Evolutionary conservation across 2,329 filamentous ascomycete genomes (phyloP), one percentile per base, ranked within the genome.

Genomic region (Penicillium griseofulvum): DNA sequence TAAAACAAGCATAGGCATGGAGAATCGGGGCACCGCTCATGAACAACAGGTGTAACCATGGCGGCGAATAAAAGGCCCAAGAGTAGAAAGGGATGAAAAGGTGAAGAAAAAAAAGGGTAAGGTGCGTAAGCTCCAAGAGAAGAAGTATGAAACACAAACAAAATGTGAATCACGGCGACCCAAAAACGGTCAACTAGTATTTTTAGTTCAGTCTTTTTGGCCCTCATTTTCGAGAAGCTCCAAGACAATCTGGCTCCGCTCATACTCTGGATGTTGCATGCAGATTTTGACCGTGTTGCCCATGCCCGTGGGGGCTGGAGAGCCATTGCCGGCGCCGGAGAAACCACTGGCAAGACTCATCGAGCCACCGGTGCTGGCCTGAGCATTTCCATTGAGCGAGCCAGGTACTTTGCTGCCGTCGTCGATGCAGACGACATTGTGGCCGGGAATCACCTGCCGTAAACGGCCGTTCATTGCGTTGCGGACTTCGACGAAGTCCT

Each of bases 401-500:
- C 62, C 64, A 19, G 72, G 68, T 37, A 68, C 60, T 58, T 68
- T 72, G 63, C 64, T 71, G 55, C 90, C 91, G 68, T 95, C 91
- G 71, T 99, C 95, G 10, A 99, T 81, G 65, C 92, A 91, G 60
- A 89, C 87, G 46, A 99, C 91, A 68, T 97, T 92, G 59, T 90
- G 82, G 0, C 94, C 94, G 0, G 91, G 88, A 64, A 99, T 96
- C 55, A 99, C 94, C 77, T 99, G 94, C 65, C 94, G 84, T 60
- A 99, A 74, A 19, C 95, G 84, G 0, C 94, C 94, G 68, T 97
- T 97, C 78, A 97, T 91, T 17, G 94, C 94, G 67, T 99, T 97
- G 52, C 94, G 85, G 50, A 99, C 91, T 77, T 99, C 94, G 45
- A 99, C 91, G 65, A 97, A 99, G 73, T 97, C 93, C 22, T 90